A percentile compares a stretch with the other conserved stretches of the same genome.
Conservation (phyloP, 2,329 filamentous ascomycete genomes). For the Aspergillus sp. region DNA sequence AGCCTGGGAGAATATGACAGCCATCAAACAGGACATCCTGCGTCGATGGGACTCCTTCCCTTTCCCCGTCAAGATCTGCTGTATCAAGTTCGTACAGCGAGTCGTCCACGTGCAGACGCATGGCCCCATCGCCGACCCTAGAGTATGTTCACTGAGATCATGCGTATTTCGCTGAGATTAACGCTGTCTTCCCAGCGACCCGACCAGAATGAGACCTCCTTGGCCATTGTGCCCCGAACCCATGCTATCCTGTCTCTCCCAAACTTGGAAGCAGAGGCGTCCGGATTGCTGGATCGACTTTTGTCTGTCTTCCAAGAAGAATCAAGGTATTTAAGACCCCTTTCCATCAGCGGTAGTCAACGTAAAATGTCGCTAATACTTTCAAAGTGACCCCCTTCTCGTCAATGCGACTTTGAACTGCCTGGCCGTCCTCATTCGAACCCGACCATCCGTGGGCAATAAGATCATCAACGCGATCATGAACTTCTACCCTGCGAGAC, state of each 20-base stretch:
- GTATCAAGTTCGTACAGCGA: slow-evolving; percentile 94
- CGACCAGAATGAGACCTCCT: slow-evolving; percentile 79
- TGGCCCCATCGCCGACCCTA: slow-evolving; percentile 76
- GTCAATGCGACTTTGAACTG: slow-evolving; percentile 92
- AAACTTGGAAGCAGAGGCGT: slow-evolving; percentile 88
- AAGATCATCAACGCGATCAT: slow-evolving; percentile 84
- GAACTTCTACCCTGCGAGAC: slow-evolving; percentile 87
- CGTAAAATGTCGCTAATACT: slow-evolving; percentile 10
- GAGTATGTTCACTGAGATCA: slow-evolving; percentile 60
- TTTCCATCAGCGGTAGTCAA: neutral
- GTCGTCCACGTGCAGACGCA: slow-evolving; percentile 90
- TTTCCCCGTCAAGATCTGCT: slow-evolving; percentile 81
- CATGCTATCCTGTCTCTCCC: slow-evolving; percentile 78
- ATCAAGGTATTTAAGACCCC: slow-evolving; percentile 60
- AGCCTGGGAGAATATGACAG: slow-evolving; percentile 83
- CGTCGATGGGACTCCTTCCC: slow-evolving; percentile 81
- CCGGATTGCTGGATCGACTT: slow-evolving; percentile 85
- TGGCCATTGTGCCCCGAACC: slow-evolving; percentile 79
- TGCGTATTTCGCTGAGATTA: slow-evolving; percentile 11
- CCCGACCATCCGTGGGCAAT: slow-evolving; percentile 75
- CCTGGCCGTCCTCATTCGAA: slow-evolving; percentile 78
- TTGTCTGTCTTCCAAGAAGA: slow-evolving; percentile 83
- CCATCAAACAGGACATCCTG: slow-evolving; percentile 86
- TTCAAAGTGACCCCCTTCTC: slow-evolving; percentile 74
- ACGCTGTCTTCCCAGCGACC: slow-evolving; percentile 54